phyloP scores from a whole-genome alignment of 768 basidiomycete genomes.

The Suillus lakei region DNA sequence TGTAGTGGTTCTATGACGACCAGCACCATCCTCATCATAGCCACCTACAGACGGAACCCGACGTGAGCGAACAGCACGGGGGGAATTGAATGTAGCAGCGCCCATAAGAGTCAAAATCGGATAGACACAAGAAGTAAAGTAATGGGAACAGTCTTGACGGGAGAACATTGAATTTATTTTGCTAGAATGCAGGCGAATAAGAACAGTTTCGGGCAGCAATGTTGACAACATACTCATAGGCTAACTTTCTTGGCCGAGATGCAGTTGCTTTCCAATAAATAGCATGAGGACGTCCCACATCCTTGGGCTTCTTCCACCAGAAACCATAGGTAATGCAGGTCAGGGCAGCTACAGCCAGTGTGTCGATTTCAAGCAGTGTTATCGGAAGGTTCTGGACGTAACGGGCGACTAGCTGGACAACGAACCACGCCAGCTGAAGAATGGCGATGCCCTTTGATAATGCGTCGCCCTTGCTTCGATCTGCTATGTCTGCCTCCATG shows the following conservation, averaged over 20 bases:
- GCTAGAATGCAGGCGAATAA: not conserved
- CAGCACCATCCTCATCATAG: not conserved
- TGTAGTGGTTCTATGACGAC: not conserved
- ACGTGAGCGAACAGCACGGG: not conserved
- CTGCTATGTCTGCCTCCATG: conserved; percentile 20
- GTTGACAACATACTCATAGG: not conserved
- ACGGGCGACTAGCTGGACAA: conserved; percentile 34
- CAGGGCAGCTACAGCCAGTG: conserved; percentile 38
- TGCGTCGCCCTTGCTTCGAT: conserved; percentile 38
- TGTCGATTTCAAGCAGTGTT: conserved; percentile 42
- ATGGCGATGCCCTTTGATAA: conserved; percentile 40
- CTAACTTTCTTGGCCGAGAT: not conserved
- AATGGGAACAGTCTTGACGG: not conserved
- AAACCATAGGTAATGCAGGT: conserved; percentile 36
- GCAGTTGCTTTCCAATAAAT: not conserved
- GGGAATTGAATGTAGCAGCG: not conserved
- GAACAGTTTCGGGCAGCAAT: not conserved
- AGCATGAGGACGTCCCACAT: conserved; percentile 28
- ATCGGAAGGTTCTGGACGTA: conserved; percentile 27
- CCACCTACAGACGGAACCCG: conserved; percentile 4
- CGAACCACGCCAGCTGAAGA: conserved; percentile 42
- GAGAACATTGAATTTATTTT: not conserved
- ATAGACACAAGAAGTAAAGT: not conserved
- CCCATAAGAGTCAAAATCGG: not conserved
- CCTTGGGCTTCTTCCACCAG: conserved; percentile 48